Base-by-base conservation (phyloP, 73 alveolate species). In the Paramecium primaurelia region DNA sequence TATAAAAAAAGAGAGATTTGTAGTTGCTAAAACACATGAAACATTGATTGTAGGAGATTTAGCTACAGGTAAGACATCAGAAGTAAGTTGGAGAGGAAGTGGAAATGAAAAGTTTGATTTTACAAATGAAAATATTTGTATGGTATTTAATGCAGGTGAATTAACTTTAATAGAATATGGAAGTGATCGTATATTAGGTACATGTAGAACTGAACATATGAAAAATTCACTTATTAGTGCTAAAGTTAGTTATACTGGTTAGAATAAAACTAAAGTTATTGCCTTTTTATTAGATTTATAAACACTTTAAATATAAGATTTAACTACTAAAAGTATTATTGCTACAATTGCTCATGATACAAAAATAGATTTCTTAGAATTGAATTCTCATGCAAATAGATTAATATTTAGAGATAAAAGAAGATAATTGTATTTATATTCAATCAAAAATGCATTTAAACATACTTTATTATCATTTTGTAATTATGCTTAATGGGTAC, bases 401-500 rank as follows among this genome's bases (percentile, higher is more conserved):
- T 98, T 98, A 86, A 93, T 99, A 58, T 99, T 98, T 96, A 96
- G 99, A 94, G 99, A 99, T 96, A 98, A 99, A 96, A 94, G 99
- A 92, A 96, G 99, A 87, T 99, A 99, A 96, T 96, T 99, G 10
- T 97, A 98, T 95, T 96, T 99, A 47, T 99, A 97, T 96, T 97
- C 98, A 93, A 98, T 98, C 44, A 97, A 96, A 71, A 98, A 98
- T 95, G 99, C 98, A 89, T 92, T 95, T 89, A 98, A 97, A 96
- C 95, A 96, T 42, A 99, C 99, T 9, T 97, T 99, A 69, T 94
- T 99, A 34, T 98, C 98, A 96, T 99, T 95, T 97, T 99, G 99
- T 97, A 97, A 98, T 64, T 99, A 98, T 88, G 99, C 99, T 68
- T 98, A 98, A 95, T 99, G 99, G 99, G 99, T 99, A 54, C 99